Percentiles rank a stretch among this genome's conserved stretches.
These are phyloP conservation scores for Fraxinus anomala DNA, from an alignment of 257 asterid species.

Conservation along the genomic window DNA sequence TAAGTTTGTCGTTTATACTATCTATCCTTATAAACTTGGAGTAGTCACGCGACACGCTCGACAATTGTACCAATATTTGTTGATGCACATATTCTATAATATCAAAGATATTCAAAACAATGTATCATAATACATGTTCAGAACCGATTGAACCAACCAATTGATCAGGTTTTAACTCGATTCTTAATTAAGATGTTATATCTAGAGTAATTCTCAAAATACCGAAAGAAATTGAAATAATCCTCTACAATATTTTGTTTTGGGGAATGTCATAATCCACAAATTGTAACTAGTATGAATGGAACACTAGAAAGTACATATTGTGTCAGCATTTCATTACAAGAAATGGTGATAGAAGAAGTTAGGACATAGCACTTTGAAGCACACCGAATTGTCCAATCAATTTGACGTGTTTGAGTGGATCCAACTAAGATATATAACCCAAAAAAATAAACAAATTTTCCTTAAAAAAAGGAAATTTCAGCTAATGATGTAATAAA, in stretches of 20 bases:
- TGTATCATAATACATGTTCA: no score
- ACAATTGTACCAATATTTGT: not conserved
- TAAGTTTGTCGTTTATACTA: not conserved
- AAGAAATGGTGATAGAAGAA: not conserved
- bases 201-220: not conserved
- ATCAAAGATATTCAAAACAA: no score
- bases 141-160: not conserved
- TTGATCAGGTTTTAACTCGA: no score
- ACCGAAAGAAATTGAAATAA: no score
- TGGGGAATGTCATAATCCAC: not conserved
- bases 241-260: not conserved
- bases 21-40: not conserved
- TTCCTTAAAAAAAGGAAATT: not conserved
- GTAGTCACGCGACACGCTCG: not conserved
- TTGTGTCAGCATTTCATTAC: not conserved
- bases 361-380: slow-evolving; percentile 9
- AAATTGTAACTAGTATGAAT: no score
- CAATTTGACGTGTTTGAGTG: not conserved
- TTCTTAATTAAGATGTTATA: no score
- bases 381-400: not conserved
- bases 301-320: not conserved
- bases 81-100: not conserved
- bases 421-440: not conserved
- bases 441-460: not conserved
- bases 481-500: not conserved